Percentiles rank a stretch among this genome's conserved stretches.
Conservation (phyloP, 2,329 filamentous ascomycete species). For the Penicillium decumbens region DNA sequence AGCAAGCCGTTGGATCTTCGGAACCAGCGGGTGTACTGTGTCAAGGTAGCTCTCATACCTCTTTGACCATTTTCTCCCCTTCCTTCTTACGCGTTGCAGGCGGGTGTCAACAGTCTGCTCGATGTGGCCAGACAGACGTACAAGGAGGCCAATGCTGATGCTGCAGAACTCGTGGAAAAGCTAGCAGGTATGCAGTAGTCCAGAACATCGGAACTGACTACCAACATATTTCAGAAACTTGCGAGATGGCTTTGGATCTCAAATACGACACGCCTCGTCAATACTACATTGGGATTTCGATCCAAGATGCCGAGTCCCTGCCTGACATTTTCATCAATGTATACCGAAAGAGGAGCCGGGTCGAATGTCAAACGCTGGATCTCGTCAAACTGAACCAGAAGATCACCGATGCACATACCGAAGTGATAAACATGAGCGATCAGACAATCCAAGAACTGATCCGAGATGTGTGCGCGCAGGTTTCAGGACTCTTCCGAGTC, state of each 20-base stretch:
- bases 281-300: constrained; percentile 69
- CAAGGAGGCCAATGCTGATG: constrained; percentile 78
- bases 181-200: constrained; percentile 54
- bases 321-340: constrained; percentile 74
- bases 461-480: constrained; percentile 63
- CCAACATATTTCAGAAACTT: constrained; percentile 45
- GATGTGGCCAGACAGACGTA: constrained; percentile 86
- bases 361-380: constrained; percentile 83
- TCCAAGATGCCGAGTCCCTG: constrained; percentile 58
- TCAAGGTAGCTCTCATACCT: constrained; percentile 53
- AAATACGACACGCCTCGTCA: constrained; percentile 73
- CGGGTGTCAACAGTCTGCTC: constrained; percentile 76
- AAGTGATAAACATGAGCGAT: constrained; percentile 80
- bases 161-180: constrained; percentile 64
- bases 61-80: neutral
- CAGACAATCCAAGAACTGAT: constrained; percentile 68
- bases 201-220: neutral
- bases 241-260: constrained; percentile 60
- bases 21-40: constrained; percentile 85
- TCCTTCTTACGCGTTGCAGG: constrained; percentile 41
- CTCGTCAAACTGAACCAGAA: constrained; percentile 75
- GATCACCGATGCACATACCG: constrained; percentile 74
- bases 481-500: constrained; percentile 71
- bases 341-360: constrained; percentile 63
- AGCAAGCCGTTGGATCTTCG: constrained; percentile 76